Base-by-base conservation (phyloP, 257 asterid species). In the Solanum chiquidenum region DNA sequence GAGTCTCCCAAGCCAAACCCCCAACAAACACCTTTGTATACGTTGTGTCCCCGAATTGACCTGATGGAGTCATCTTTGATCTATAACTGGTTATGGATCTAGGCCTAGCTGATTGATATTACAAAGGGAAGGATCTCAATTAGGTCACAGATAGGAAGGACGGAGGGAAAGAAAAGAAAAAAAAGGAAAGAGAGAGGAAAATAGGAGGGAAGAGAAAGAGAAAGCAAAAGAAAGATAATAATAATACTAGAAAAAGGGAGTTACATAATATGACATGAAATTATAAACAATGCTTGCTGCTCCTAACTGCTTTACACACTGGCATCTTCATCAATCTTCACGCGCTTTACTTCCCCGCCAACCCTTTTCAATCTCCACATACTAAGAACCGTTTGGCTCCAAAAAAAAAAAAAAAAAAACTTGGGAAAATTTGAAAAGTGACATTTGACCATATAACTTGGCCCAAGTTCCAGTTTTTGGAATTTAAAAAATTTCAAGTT, bases 1-100 rank as follows among this genome's bases (percentile, higher is more conserved):
- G 99, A 58, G 99, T 95, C 93, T 97, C 99, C 99, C 99, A 97
- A 23, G 99, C 99, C 91, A 97, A 90, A 2, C 99, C 99, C 3
- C 99, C 99, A 16, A 97, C 99, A 72, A 97, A 97, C 73, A 97
- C 97, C 90, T 97, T 97, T 13, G 98, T 96, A 91, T 95, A 93
- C 1, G 98, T 96, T 5, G 99, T 97, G 52, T 97, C 99, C 27
- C 99, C 98, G 84, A 95, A 97, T 90, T 93, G 96, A 14, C 93
- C 94, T 20, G 94, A 88, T 64, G 95, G 93, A 38, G 96, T 93
- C 98, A 93, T 94, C 91, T 18, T 52, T 52, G 62, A 16, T 52
- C 62, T 18, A 35, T 13, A 27, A 27, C 4, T 27, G 9, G 20
- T 27, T 58, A 49, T 33, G 60, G 85, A 4, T 58, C 62, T 52